These are phyloP conservation scores for Coemansia sp. DNA, from an alignment of 192 early-diverging fungal species.

Conservation along the genomic window DNA sequence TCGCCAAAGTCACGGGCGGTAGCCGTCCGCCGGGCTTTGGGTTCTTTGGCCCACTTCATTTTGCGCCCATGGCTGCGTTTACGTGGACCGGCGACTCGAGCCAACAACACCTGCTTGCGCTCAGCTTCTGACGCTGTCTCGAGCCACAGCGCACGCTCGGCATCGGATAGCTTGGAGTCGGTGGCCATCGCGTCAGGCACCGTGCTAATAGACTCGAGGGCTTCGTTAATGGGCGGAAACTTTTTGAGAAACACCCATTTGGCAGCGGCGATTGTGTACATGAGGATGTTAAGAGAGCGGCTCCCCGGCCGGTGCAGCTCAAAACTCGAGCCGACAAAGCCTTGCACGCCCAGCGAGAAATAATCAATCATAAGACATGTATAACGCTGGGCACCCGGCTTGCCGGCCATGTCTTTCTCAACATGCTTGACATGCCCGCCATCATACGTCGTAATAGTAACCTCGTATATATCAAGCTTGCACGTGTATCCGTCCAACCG, in stretches of 20 bases:
- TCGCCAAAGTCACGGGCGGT: constrained; percentile 46
- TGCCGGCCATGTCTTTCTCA: constrained; percentile 51
- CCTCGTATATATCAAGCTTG: constrained; percentile 69
- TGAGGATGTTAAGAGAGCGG: constrained; percentile 62
- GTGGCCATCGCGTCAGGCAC: constrained; percentile 52
- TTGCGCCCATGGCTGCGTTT: constrained; percentile 40
- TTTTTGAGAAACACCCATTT: constrained; percentile 63
- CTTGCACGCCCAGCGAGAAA: constrained; percentile 72
- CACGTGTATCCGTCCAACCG: constrained; percentile 62
- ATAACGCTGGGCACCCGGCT: constrained; percentile 48
- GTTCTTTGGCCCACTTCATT: constrained; percentile 42
- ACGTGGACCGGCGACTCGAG: constrained; percentile 34
- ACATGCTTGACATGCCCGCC: constrained; percentile 64
- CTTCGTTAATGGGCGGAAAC: constrained; percentile 61
- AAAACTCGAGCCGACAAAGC: constrained; percentile 67
- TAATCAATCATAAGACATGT: constrained; percentile 68
- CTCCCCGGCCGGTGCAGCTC: constrained; percentile 65
- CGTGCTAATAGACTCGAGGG: constrained; percentile 58
- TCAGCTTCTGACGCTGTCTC: constrained; percentile 32
- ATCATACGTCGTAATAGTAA: constrained; percentile 57
- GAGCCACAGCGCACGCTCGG: constrained; percentile 32
- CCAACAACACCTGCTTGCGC: constrained; percentile 37
- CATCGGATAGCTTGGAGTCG: constrained; percentile 40
- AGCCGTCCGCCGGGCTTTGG: constrained; percentile 30
- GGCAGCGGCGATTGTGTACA: constrained; percentile 60